Evolutionary conservation across 306 rosid genomes (phyloP).

Genomic region (Cicer cuneatum): DNA sequence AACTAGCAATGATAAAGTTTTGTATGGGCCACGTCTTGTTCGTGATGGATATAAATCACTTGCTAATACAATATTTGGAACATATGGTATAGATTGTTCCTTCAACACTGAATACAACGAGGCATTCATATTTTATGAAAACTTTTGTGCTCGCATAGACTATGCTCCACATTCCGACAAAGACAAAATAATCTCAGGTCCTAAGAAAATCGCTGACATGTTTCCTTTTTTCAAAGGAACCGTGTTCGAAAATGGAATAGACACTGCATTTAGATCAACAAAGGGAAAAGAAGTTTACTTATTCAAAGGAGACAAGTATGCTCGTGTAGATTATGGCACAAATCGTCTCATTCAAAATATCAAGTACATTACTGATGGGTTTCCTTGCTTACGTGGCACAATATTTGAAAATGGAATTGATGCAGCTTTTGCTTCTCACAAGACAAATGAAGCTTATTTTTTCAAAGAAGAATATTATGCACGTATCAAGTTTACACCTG

Average conservation of each 20-base stretch:
- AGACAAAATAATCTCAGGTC: not conserved
- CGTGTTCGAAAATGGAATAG: not conserved
- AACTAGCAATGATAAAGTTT: not conserved
- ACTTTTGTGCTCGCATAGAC: not conserved
- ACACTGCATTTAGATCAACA: not conserved
- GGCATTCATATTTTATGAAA: not conserved
- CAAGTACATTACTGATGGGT: not conserved
- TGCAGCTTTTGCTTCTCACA: not conserved
- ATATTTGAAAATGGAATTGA: not conserved
- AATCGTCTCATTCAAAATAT: not conserved
- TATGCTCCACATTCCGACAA: not conserved
- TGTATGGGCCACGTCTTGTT: not conserved
- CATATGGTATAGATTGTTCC: not conserved
- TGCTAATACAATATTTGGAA: not conserved
- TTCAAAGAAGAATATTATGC: not conserved
- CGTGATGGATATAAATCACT: not conserved
- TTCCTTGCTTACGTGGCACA: not conserved
- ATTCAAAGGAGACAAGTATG: not conserved
- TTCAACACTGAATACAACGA: not conserved
- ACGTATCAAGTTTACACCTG: not conserved
- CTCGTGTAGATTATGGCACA: not conserved
- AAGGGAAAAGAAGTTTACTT: not conserved
- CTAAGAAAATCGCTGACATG: not conserved
- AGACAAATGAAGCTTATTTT: not conserved
- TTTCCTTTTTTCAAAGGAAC: not conserved